Evolutionary conservation across 2,329 filamentous ascomycete genomes (phyloP).

Genomic region (Helminthosporium solani): DNA sequence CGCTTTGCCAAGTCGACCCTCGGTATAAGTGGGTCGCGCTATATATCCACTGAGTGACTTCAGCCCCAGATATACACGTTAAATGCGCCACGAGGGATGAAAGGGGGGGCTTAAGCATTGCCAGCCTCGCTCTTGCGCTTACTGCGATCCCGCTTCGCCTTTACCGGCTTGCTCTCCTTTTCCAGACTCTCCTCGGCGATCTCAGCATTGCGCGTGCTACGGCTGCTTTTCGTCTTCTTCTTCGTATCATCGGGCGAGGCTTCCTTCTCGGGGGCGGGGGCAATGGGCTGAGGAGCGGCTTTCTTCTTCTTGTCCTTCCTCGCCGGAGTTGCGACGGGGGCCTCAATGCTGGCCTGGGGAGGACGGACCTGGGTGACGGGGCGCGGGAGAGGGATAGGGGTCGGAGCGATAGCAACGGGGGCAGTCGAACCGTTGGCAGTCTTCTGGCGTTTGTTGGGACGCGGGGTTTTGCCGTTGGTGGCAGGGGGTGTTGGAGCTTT

Average conservation of each 20-base stretch:
- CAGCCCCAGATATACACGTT: not conserved
- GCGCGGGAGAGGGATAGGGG: constrained; percentile 17
- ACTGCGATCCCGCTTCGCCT: constrained; percentile 35
- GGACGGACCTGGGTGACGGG: constrained; percentile 13
- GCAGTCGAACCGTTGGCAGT: constrained; percentile 26
- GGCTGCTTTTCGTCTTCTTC: constrained; percentile 40
- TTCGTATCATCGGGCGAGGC: constrained; percentile 30
- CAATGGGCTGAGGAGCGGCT: constrained; percentile 27
- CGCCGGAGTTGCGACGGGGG: constrained; percentile 13
- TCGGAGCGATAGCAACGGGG: constrained; percentile 17
- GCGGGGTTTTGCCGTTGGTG: constrained; percentile 28
- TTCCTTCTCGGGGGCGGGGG: constrained; percentile 27
- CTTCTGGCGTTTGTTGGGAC: constrained; percentile 44
- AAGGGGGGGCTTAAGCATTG: constrained; percentile 18
- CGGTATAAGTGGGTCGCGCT: no score
- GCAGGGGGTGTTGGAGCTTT: constrained; percentile 38
- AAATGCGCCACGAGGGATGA: not conserved
- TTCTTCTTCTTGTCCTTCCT: constrained; percentile 42
- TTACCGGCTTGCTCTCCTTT: constrained; percentile 24
- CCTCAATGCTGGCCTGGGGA: constrained; percentile 10
- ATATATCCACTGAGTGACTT: no score
- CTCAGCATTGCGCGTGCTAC: constrained; percentile 37
- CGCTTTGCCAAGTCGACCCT: no score
- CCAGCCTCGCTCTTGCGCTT: constrained; percentile 39
- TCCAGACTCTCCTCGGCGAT: constrained; percentile 19